Evolutionary conservation across 2,329 filamentous ascomycete genomes (phyloP).

Genomic region (Graphium sp.): DNA sequence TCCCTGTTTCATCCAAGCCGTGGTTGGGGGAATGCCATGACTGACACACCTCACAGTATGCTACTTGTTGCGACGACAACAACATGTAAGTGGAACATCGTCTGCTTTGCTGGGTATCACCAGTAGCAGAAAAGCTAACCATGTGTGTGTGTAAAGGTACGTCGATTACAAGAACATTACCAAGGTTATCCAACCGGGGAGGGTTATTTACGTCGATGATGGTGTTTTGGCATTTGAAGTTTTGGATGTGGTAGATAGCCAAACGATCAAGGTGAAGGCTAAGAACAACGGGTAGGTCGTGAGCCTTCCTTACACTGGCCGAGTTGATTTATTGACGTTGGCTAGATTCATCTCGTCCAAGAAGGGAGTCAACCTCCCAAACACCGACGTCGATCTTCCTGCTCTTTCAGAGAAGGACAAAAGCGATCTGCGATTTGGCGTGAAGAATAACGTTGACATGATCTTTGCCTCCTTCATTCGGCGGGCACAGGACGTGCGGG

Average conservation of each 20-base stretch:
- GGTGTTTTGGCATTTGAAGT: constrained; percentile 96
- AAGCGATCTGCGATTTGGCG: constrained; percentile 81
- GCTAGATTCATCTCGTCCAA: constrained; percentile 87
- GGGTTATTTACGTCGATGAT: constrained; percentile 95
- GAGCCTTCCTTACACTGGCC: too few relatives aligned
- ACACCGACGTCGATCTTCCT: constrained; percentile 95
- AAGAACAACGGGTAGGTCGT: constrained; percentile 99
- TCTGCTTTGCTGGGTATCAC: too few relatives aligned
- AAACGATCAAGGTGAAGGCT: constrained; percentile 74
- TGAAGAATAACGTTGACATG: constrained; percentile 99
- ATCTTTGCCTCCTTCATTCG: constrained; percentile 98
- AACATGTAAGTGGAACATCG: constrained; percentile 66
- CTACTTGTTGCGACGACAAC: constrained; percentile 65
- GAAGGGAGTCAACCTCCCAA: constrained; percentile 98
- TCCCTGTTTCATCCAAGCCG: too few relatives aligned
- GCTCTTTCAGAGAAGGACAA: constrained; percentile 98
- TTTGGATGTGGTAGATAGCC: constrained; percentile 67
- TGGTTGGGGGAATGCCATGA: too few relatives aligned
- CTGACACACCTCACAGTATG: too few relatives aligned
- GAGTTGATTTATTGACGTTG: too few relatives aligned
- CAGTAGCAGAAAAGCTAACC: too few relatives aligned
- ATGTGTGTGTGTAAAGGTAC: too few relatives aligned
- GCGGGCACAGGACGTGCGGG: constrained; percentile 76
- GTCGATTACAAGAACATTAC: constrained; percentile 99
- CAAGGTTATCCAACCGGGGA: constrained; percentile 83